Base-by-base conservation (phyloP, 495 filamentous ascomycete species). In the Tuber microsphaerosporum region DNA sequence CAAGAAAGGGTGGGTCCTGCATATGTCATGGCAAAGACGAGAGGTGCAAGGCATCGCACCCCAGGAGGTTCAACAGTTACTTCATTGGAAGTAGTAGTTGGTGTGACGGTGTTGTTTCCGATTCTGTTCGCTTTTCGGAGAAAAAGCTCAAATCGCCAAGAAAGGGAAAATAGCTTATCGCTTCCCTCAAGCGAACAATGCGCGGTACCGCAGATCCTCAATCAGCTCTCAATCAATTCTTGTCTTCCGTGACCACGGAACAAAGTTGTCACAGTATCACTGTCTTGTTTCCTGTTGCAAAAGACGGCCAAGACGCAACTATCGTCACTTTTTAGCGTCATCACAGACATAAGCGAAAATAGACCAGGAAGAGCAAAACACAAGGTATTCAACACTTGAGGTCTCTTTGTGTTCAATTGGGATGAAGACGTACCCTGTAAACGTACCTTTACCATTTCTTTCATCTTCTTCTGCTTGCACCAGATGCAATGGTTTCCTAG, bases 101-200 rank as follows among this genome's bases (percentile, higher is more conserved):
- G 45, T 61, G 56, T 31, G 56, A 31, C 56, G 12, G 56, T 17
- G 71, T 71, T 75, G 76, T 79, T 79, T 79, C 77, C 34, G 78
- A 69, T 79, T 61, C 77, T 79, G 77, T 10, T 65, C n/a, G 5
- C 56, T 65, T 31, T 65, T 31, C n/a, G 26, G 56, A 65, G 56
- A 31, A 65, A 65, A 65, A 65, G 56, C 10, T 31, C 56, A 65
- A 65, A 31, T 79, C 69, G 56, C 76, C 73, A 70, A 65, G 76
- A 46, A 75, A 79, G 71, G 45, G 56, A 75, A 74, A 65, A 31
- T n/a, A 31, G n/a, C 56, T 31, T 65, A 65, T 65, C 26, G 56
- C 76, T 77, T 42, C 76, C 72, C 76, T 61, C 72, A 78, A 78
- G 77, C 69, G 77, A 79, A 73, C 74, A 73, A 72, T 73, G 77